Evolutionary conservation across 2,329 filamentous ascomycete genomes (phyloP).

Genomic region (Simplicillium aogashimaense): DNA sequence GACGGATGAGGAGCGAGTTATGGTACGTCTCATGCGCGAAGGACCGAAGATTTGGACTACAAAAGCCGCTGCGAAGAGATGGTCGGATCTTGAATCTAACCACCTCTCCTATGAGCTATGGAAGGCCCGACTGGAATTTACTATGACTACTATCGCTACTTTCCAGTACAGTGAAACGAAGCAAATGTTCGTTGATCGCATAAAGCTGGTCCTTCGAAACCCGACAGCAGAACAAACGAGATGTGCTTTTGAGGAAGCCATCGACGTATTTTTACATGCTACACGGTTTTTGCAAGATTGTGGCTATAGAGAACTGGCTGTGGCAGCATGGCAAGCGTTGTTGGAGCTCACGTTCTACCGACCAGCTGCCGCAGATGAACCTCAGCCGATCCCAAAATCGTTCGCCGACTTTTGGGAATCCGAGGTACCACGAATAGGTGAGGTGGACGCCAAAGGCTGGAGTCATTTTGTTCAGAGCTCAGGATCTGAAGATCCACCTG

Average conservation of each 20-base stretch:
- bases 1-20: slow-evolving; percentile 45
- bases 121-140: slow-evolving; percentile 62
- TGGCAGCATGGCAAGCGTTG: slow-evolving; percentile 74
- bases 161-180: slow-evolving; percentile 62
- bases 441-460: slow-evolving; percentile 65
- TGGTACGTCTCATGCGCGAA: slow-evolving; percentile 63
- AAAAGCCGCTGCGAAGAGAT: slow-evolving; percentile 50
- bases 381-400: slow-evolving; percentile 16
- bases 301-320: slow-evolving; percentile 67
- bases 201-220: slow-evolving; percentile 12
- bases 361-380: slow-evolving; percentile 26
- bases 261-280: slow-evolving; percentile 67
- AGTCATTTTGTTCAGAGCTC: slow-evolving; percentile 29
- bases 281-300: slow-evolving; percentile 66
- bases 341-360: slow-evolving; percentile 62
- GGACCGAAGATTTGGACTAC: slow-evolving; percentile 65
- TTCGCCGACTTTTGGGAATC: slow-evolving; percentile 82
- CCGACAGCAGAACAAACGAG: neutral
- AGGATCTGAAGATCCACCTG: slow-evolving; percentile 28
- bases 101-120: slow-evolving; percentile 48
- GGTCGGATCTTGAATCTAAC: slow-evolving; percentile 38
- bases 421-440: slow-evolving; percentile 70
- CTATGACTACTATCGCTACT: slow-evolving; percentile 55
- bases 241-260: slow-evolving; percentile 17
- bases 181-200: slow-evolving; percentile 45